These are phyloP conservation scores for Trifolium repens DNA, from an alignment of 306 rosid species.

Conservation along the genomic window DNA sequence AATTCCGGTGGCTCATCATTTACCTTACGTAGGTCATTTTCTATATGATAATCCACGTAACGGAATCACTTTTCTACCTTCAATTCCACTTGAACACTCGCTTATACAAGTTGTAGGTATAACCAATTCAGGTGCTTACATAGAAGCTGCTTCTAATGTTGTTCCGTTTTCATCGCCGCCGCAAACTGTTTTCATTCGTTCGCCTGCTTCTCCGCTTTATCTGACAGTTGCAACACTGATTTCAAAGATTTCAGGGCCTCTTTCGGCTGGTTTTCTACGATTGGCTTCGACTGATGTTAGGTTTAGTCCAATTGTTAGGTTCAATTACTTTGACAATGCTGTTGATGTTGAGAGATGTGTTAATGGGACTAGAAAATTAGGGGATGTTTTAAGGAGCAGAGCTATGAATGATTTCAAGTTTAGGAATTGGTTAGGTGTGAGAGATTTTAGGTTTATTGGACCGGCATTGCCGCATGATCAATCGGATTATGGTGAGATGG, in stretches of 20 bases:
- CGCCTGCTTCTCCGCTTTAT: slow-evolving; percentile 59
- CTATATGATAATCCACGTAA: slow-evolving; percentile 88
- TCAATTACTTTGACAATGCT: slow-evolving; percentile 73
- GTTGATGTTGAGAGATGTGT: slow-evolving; percentile 75
- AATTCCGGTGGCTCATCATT: slow-evolving; percentile 72
- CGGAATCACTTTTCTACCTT: slow-evolving; percentile 76
- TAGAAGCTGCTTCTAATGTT: slow-evolving; percentile 82
- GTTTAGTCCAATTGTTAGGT: slow-evolving; percentile 69
- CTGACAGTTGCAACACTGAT: slow-evolving; percentile 79
- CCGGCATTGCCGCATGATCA: slow-evolving; percentile 69
- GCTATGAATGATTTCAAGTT: slow-evolving; percentile 71
- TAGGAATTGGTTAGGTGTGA: slow-evolving; percentile 59
- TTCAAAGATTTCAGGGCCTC: slow-evolving; percentile 72
- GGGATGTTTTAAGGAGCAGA: slow-evolving; percentile 58
- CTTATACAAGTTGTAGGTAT: slow-evolving; percentile 91
- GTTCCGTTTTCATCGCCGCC: slow-evolving; percentile 66
- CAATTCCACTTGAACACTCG: slow-evolving; percentile 75
- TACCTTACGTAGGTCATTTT: slow-evolving; percentile 73
- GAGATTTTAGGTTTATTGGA: slow-evolving; percentile 73
- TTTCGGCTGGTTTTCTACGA: slow-evolving; percentile 62
- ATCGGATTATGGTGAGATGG: slow-evolving; percentile 51
- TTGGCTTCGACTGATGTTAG: slow-evolving; percentile 68
- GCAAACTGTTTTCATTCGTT: slow-evolving; percentile 53
- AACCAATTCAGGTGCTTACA: slow-evolving; percentile 69
- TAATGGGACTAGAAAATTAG: slow-evolving; percentile 72